These are phyloP conservation scores for Aureobasidium melanogenum DNA, from an alignment of 2,329 filamentous ascomycete species.

Conservation along the genomic window DNA sequence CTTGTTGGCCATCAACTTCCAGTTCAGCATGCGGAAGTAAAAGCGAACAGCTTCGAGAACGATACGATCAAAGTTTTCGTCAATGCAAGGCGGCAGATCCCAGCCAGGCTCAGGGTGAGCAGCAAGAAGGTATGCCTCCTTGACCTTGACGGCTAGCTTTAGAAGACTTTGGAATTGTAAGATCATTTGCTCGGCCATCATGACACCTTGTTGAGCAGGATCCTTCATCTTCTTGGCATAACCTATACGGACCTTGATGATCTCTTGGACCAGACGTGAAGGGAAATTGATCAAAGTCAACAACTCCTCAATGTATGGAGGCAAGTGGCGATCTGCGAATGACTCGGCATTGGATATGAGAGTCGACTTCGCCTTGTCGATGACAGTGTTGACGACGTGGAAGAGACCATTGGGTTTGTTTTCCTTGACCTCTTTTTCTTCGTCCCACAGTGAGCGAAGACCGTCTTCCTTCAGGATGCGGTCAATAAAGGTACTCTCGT, in stretches of 20 bases:
- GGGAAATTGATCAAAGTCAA: conserved; percentile 96
- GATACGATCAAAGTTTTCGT: conserved; percentile 88
- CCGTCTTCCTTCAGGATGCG: conserved; percentile 92
- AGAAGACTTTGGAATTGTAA: conserved; percentile 89
- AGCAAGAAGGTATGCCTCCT: conserved; percentile 75
- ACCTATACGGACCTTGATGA: conserved; percentile 81
- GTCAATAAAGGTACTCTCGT: conserved; percentile 91
- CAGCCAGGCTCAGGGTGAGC: conserved; percentile 83
- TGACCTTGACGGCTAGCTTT: conserved; percentile 85
- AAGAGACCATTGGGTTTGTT: conserved; percentile 58
- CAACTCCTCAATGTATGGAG: conserved; percentile 92
- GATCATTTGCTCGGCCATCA: conserved; percentile 98
- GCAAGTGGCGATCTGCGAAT: conserved; percentile 82
- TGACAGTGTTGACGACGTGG: conserved; percentile 71
- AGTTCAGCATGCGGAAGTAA: conserved; percentile 98
- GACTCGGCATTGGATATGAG: conserved; percentile 76
- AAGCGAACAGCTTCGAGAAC: conserved; percentile 91
- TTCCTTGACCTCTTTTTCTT: conserved; percentile 32
- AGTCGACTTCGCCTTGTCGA: conserved; percentile 86
- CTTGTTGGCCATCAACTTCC: conserved; percentile 94
- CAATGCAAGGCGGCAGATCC: conserved; percentile 92
- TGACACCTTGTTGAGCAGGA: conserved; percentile 77
- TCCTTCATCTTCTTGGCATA: conserved; percentile 96
- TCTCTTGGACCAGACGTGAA: conserved; percentile 88
- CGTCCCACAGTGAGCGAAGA: conserved; percentile 80